phyloP scores from a whole-genome alignment of 495 filamentous ascomycete species.

The Cetradonia linearis region DNA sequence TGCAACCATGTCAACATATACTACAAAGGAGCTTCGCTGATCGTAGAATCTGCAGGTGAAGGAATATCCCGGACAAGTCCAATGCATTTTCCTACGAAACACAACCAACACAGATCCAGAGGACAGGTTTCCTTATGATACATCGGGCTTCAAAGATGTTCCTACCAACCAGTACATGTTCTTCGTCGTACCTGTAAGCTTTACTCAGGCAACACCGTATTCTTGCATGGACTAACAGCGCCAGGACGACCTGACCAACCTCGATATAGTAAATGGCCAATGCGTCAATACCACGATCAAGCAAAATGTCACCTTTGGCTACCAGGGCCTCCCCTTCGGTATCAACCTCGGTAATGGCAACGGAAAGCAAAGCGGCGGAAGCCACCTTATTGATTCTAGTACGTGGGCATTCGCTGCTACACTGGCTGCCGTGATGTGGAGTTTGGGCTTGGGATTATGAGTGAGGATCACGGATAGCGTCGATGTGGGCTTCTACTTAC shows the following conservation, averaged over 20 bases:
- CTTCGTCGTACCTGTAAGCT: slow-evolving; percentile 46
- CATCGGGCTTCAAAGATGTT: slow-evolving; percentile 53
- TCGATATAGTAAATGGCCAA: slow-evolving; percentile 60
- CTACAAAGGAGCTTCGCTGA: neutral
- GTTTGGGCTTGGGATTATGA: slow-evolving; percentile 6
- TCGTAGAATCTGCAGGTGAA: slow-evolving; percentile 30
- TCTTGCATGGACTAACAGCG: neutral
- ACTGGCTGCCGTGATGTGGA: slow-evolving; percentile 15
- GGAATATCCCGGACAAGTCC: slow-evolving; percentile 59
- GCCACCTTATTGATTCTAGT: neutral
- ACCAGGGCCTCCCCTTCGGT: slow-evolving; percentile 48
- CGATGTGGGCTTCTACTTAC: neutral
- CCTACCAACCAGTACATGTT: slow-evolving; percentile 65
- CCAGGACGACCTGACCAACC: slow-evolving; percentile 50
- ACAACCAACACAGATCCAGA: slow-evolving; percentile 52
- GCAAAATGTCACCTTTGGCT: slow-evolving; percentile 60
- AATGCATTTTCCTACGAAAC: slow-evolving; percentile 72
- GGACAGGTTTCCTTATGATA: slow-evolving; percentile 63
- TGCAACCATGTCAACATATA: neutral
- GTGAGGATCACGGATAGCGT: neutral
- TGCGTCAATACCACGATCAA: slow-evolving; percentile 52
- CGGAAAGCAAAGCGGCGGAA: slow-evolving; percentile 14
- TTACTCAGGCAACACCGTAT: neutral
- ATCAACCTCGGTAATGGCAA: slow-evolving; percentile 14
- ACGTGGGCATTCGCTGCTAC: slow-evolving; percentile 11